Evolutionary conservation across 2,329 filamentous ascomycete species (phyloP), one percentile per base, ranked within the genome.

Genomic region (Aureobasidium sp.): DNA sequence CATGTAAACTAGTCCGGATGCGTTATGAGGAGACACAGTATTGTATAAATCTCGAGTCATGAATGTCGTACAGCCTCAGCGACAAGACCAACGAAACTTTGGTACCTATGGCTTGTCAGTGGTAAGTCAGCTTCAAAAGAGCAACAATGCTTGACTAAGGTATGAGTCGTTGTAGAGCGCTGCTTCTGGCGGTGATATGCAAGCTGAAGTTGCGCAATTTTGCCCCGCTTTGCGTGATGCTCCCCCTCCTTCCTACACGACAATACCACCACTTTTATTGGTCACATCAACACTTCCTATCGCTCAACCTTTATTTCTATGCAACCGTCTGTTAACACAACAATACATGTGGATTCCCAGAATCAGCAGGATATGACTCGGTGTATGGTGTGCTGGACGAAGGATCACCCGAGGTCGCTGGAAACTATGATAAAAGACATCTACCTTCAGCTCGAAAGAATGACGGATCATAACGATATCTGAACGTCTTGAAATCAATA

Each of bases 191-290:
- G 10, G 13, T 58, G 54, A 58, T 58, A 43, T 56, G 40, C 25
- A 43, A 58, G 54, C 27, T 58, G 54, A 18, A 58, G 43, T 60
- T 25, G 56, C 56, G 56, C 56, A 50, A 60, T 43, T 60, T 60
- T 15, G 36, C 56, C 56, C 56, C 56, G 56, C 56, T 38, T 60
- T 48, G 56, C 56, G 56, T 60, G 56, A 31, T 60, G n/a, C 48
- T n/a, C 56, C 56, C 56, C 31, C 33, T 11, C 33, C 33, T 36
- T 36, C 33, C 7, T 8, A 36, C 13, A 60, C 56, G 13, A 42
- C 23, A 25, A 36, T n/a, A 60, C 16, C 56, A 38, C 16, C n/a
- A 27, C 43, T 20, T 43, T 33, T 15, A 60, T 60, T 60, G 56
- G 56, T 27, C 15, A 25, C 6, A 3, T 10, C 27, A 11, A 6